Base-by-base conservation (phyloP, 2,329 filamentous ascomycete species). In the Teratosphaeria destructans region DNA sequence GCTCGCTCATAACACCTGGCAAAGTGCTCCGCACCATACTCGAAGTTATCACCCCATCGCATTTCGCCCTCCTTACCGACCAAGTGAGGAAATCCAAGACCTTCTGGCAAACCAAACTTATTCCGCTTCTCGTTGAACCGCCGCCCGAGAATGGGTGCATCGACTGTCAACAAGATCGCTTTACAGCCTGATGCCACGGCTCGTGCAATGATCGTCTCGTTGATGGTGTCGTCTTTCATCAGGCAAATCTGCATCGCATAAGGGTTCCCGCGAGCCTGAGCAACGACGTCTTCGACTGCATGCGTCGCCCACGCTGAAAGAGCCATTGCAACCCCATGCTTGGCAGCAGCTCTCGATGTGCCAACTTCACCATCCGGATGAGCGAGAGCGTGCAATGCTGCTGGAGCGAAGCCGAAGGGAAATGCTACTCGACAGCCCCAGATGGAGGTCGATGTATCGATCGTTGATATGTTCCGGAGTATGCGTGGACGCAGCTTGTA, bases 141-240 rank as follows among this genome's bases (percentile, higher is more conserved):
- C 68, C 85, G 85, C 0, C 81, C 81, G 0, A 79, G 74, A 0
- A 84, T 77, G 0, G 82, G 81, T 0, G 79, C 75, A 68, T 85
- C 83, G 1, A 84, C 78, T 0, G 83, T 86, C 5, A 85, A 71
- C 61, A 83, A 81, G 5, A 85, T 74, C 2, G 77, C 82, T 60
- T 78, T 78, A 3, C 80, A 75, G 0, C 81, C 80, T 1, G 75
- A 70, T 49, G 71, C 70, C 16, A 77, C 75, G 1, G 81, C 80
- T 19, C 76, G 68, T 14, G 66, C 67, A 1, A 86, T 69, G 5
- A 85, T 71, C 1, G 73, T 72, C 23, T 60, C 37, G 19, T 49
- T 49, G 16, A 49, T 49, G 2, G 27, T 26, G 29, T 49, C 29
- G 14, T 37, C 60, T 77, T 77, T 23, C 43, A 49, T 49, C 0